Evolutionary conservation across 73 alveolate genomes (phyloP).

Genomic region (Tetrahymena borealis): DNA sequence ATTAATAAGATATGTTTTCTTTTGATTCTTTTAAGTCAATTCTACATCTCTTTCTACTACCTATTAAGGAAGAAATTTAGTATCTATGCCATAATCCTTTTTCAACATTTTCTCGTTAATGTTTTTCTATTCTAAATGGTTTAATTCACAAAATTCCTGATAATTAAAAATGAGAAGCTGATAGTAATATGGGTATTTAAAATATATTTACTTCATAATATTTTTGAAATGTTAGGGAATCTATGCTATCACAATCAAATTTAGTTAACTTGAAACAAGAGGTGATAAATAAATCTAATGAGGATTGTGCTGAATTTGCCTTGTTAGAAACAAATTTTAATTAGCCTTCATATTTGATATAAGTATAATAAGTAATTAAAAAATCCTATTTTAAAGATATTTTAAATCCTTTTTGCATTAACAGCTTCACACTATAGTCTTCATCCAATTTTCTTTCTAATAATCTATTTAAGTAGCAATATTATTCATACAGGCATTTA

Average conservation of each 20-base stretch:
- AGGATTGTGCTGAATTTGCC: neutral
- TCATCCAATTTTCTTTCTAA: conserved; percentile 27
- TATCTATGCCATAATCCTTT: conserved; percentile 5
- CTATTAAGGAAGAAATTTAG: conserved; percentile 18
- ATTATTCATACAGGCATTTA: conserved; percentile 24
- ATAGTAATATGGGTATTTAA: neutral
- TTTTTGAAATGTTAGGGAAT: conserved; percentile 16
- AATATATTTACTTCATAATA: neutral
- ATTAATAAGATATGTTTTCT: neutral
- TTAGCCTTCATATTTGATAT: neutral
- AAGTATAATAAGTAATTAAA: conserved; percentile 13
- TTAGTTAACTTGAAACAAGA: conserved; percentile 9
- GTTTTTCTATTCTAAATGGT: conserved; percentile 3
- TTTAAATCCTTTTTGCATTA: conserved; percentile 11
- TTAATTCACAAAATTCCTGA: conserved; percentile 17
- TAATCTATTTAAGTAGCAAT: conserved; percentile 23
- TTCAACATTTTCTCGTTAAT: conserved; percentile 7
- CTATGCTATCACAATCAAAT: conserved; percentile 26
- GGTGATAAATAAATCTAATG: conserved; percentile 5
- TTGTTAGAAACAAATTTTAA: neutral
- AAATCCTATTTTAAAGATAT: conserved; percentile 24
- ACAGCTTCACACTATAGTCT: neutral
- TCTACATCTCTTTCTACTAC: conserved; percentile 38
- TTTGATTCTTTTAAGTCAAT: neutral
- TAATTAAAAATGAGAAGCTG: neutral